Evolutionary conservation across 2,329 filamentous ascomycete genomes (phyloP).

Genomic region (Cadophora luteo-olivacea): DNA sequence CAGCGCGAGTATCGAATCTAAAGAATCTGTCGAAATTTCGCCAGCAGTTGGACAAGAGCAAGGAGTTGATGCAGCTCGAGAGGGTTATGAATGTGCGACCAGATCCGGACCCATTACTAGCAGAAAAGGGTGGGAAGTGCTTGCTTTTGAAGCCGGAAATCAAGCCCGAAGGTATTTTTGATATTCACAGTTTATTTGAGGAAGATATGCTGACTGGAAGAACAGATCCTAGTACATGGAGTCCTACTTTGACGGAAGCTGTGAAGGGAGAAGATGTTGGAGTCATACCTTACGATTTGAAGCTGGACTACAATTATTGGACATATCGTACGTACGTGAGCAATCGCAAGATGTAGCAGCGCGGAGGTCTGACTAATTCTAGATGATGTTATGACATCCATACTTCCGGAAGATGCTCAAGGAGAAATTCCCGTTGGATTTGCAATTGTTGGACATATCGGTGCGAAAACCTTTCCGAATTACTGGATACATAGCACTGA

Average conservation of each 20-base stretch:
- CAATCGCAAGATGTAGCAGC: neutral
- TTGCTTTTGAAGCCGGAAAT: slow-evolving; percentile 65
- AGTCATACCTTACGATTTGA: slow-evolving; percentile 76
- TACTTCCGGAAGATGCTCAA: slow-evolving; percentile 81
- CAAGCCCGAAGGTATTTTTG: slow-evolving; percentile 53
- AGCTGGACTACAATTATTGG: slow-evolving; percentile 86
- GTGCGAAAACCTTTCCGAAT: slow-evolving; percentile 51
- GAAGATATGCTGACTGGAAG: slow-evolving; percentile 21
- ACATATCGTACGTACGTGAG: slow-evolving; percentile 67
- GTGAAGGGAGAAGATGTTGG: slow-evolving; percentile 71
- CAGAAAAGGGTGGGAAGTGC: slow-evolving; percentile 64
- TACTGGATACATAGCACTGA: slow-evolving; percentile 31
- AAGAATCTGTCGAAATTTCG: slow-evolving; percentile 77
- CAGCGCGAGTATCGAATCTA: slow-evolving; percentile 77
- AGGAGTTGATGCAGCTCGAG: slow-evolving; percentile 70
- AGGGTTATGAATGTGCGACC: slow-evolving; percentile 67
- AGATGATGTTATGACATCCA: slow-evolving; percentile 77
- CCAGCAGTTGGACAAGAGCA: slow-evolving; percentile 67
- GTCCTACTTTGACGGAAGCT: slow-evolving; percentile 70
- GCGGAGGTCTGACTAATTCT: slow-evolving; percentile 1
- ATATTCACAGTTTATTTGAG: neutral
- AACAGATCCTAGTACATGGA: slow-evolving; percentile 79
- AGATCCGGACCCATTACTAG: slow-evolving; percentile 64
- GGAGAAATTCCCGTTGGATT: slow-evolving; percentile 86
- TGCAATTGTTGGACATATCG: slow-evolving; percentile 86